These are phyloP conservation scores for Cymodocea nodosa DNA, from an alignment of 116 monocot genomes.

Conservation along the genomic window DNA sequence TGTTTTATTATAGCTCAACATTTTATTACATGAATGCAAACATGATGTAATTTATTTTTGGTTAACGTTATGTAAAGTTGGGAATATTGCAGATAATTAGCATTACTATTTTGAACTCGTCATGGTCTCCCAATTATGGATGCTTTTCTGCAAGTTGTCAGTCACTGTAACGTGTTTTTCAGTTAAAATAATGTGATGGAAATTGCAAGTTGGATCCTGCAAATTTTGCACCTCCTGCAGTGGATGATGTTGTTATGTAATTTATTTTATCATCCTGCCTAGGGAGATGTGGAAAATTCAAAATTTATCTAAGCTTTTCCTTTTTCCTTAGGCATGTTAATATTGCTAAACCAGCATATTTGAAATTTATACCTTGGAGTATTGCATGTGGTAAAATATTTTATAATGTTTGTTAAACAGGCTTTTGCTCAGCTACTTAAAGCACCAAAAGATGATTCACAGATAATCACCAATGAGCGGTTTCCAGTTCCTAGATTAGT, in stretches of 20 bases:
- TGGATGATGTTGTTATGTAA: background rate
- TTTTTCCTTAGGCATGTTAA: background rate
- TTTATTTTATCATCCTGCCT: background rate
- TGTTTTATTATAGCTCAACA: no score
- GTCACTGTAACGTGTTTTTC: no score
- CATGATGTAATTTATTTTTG: no score
- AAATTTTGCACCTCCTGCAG: background rate
- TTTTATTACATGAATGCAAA: no score
- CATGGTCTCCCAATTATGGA: no score
- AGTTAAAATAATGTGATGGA: background rate
- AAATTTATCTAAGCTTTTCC: background rate
- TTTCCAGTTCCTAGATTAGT: slow-evolving; percentile 98
- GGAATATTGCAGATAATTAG: no score
- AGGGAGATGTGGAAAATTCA: background rate
- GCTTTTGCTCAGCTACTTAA: slow-evolving; percentile 78
- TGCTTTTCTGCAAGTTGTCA: no score
- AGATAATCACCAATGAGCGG: slow-evolving; percentile 68
- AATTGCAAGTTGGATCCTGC: background rate
- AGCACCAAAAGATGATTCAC: slow-evolving; percentile 83
- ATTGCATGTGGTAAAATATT: background rate
- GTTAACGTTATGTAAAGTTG: no score
- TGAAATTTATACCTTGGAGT: no score
- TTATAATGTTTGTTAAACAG: slow-evolving; percentile 18
- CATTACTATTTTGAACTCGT: no score
- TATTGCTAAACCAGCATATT: no score